A percentile compares a stretch with the other conserved stretches of the same genome.
Conservation (phyloP, 2,329 filamentous ascomycete species). For the Aspergillus novofumigatus region DNA sequence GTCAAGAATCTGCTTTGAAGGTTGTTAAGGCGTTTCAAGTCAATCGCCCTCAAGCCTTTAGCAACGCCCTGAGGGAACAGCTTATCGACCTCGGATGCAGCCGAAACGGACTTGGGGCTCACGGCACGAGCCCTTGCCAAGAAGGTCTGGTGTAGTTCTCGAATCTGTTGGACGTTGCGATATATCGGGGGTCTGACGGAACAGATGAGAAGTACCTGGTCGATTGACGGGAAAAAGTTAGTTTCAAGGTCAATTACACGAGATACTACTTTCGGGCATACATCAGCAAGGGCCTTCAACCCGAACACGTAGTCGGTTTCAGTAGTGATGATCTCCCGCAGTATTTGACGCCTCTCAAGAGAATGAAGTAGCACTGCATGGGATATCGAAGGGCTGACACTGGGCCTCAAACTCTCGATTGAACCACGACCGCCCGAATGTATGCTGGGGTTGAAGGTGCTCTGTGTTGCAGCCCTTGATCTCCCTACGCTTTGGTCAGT, state of each 20-base stretch:
- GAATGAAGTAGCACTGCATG: constrained; percentile 67
- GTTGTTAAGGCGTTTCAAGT: constrained; percentile 37
- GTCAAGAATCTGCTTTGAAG: constrained; percentile 25
- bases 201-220: constrained; percentile 69
- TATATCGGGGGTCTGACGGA: constrained; percentile 72
- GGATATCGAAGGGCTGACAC: constrained; percentile 53
- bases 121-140: constrained; percentile 67
- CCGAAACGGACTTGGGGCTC: constrained; percentile 58
- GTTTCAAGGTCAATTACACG: neutral
- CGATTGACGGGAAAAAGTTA: neutral
- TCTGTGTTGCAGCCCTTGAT: constrained; percentile 56
- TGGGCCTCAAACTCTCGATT: constrained; percentile 52
- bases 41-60: constrained; percentile 47
- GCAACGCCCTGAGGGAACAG: constrained; percentile 32
- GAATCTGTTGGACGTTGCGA: constrained; percentile 71
- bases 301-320: constrained; percentile 88
- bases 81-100: constrained; percentile 17
- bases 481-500: constrained; percentile 66
- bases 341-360: constrained; percentile 68
- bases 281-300: constrained; percentile 79
- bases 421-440: constrained; percentile 63
- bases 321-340: constrained; percentile 80
- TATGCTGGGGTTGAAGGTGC: constrained; percentile 51
- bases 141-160: constrained; percentile 78
- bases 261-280: constrained; percentile 39